Evolutionary conservation across 805 yeast genomes (phyloP), one percentile per base, ranked within the genome.

Genomic region (Saccharomyces cerevisiae): DNA sequence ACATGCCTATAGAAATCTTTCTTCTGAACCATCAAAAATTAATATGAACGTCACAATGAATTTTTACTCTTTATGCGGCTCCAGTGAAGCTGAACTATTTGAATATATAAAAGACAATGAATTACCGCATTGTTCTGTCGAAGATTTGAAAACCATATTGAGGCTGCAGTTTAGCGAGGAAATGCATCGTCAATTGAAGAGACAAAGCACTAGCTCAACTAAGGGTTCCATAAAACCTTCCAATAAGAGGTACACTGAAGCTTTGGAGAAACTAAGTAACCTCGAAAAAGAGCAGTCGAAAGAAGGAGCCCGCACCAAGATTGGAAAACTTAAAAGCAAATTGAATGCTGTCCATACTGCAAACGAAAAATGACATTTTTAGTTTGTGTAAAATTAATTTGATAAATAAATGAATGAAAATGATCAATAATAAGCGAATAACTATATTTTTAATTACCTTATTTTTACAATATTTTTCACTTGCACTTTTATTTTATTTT

Each of bases 111-210:
- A 62, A 41, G 53, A 56, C 6, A 58, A 60, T 2, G 59, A 61
- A 36, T 50, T 68, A 4, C 29, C 52, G 10, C 55, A 51, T 30
- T 62, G 57, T 22, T 51, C 62, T 2, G 47, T 50, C 13, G 59
- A 55, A 22, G 67, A 66, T 47, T 51, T 68, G 29, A 67, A 64
- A 51, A 64, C 58, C 24, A 60, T 67, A 8, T n/a, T 69, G 31
- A 60, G 70, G 54, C 51, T 69, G 31, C 67, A 61, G 41, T 64
- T 66, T 41, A 68, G 71, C 51, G 71, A 68, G 36, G 67, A 66
- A 17, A 30, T 67, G 11, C 57, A 58, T 3, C 58, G 61, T 22
- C 69, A 62, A 52, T 51, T 56, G 6, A 59, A 56, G 46, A 54
- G 64, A 50, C 50, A 58, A 22, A 57, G 61, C 26, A 54, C 58